Evolutionary conservation across 2,329 filamentous ascomycete species (phyloP), one percentile per base, ranked within the genome.

Genomic region (Beauveria sp.): DNA sequence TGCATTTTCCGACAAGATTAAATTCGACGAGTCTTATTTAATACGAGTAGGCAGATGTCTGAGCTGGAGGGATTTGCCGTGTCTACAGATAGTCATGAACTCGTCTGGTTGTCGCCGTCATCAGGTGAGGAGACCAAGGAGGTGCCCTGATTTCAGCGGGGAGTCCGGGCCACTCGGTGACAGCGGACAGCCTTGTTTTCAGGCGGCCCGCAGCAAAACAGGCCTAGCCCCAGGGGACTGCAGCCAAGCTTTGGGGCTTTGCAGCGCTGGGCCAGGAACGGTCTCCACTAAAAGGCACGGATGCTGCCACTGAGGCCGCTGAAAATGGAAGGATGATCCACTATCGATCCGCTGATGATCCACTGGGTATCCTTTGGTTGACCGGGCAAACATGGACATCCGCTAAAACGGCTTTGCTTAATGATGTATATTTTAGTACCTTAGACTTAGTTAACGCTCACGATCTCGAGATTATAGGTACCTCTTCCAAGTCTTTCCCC

Each of bases 301-400:
- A 9, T 16, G 48, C 56, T 22, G 56, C 45, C 55, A 56, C 45
- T 40, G 31, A 31, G 31, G 49, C 20, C n/a, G 28, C 56, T 43
- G 56, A 50, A 34, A 59, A 59, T 59, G 43, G 46, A 43, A 59
- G 18, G 24, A 26, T 34, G 31, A 34, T 14, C 31, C 31, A 34
- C 31, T 34, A 34, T 5, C 31, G 31, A 34, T 34, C 31, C 31
- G 31, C 31, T 14, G 5, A 34, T 24, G 56, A 43, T 59, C 56
- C 56, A 51, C 56, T 55, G 52, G 43, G 18, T 24, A 31, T 56
- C 53, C 53, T 40, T 42, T 43, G 56, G 56, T 59, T 59, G 56
- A 51, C 56, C 56, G 10, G 56, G 46, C 46, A 43, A 59, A 59
- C 22, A 28, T 34, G 31, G 31, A 5, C 31, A 14, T 5, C 31